These are phyloP conservation scores for Pichia sp. DNA, from an alignment of 1,139 yeast species.

Conservation along the genomic window DNA sequence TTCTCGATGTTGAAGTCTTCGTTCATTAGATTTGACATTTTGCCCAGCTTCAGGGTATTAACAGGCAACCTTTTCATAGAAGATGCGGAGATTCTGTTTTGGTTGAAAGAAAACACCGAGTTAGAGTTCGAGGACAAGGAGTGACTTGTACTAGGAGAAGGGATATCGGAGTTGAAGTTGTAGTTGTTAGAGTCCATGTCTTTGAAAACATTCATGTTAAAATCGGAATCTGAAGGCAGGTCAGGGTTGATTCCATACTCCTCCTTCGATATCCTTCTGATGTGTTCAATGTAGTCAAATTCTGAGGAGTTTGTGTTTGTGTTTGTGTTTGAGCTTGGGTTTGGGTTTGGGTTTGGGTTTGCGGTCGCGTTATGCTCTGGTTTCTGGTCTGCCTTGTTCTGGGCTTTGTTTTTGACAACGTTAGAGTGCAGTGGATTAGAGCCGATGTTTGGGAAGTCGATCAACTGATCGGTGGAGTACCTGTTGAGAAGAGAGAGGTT, in stretches of 20 bases:
- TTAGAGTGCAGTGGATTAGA: background rate
- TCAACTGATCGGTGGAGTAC: constrained; percentile 19
- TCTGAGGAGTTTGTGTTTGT: constrained; percentile 19
- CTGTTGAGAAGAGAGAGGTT: constrained; percentile 19
- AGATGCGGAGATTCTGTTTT: constrained; percentile 8
- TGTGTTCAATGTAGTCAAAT: constrained; percentile 35
- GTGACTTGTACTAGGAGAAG: constrained; percentile 28
- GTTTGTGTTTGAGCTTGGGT: background rate
- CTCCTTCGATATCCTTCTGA: constrained; percentile 32
- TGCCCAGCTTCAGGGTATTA: background rate
- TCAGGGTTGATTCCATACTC: constrained; percentile 30
- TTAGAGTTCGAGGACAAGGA: constrained; percentile 29
- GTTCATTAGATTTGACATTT: constrained; percentile 8
- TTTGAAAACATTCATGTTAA: constrained; percentile 6
- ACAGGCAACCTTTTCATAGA: constrained; percentile 11
- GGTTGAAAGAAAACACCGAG: constrained; percentile 26
- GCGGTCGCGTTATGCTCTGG: no score
- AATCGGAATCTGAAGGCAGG: constrained; percentile 7
- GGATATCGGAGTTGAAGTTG: background rate
- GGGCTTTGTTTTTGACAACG: background rate
- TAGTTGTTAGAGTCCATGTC: constrained; percentile 19
- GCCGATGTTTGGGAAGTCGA: background rate
- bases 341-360: background rate
- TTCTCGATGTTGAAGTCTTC: constrained; percentile 31
- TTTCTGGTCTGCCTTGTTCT: background rate